Evolutionary conservation across 768 basidiomycete genomes (phyloP).

Genomic region (Boletus rubescentipes): DNA sequence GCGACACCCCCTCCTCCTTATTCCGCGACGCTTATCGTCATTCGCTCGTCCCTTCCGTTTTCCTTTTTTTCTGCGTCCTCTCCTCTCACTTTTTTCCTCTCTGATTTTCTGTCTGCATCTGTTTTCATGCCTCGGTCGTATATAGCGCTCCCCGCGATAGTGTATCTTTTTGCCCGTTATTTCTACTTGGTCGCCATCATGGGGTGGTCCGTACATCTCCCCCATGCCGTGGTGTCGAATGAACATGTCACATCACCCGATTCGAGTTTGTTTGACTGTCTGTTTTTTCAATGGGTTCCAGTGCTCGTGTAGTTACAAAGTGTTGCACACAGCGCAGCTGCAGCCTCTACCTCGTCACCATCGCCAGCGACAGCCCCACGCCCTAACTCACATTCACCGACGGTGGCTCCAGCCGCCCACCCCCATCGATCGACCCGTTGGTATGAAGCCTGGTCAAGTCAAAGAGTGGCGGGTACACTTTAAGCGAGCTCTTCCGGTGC

Average conservation of each 20-base stretch:
- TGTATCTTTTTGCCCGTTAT: conserved; percentile 19
- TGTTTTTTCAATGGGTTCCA: too few species aligned
- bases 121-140: background rate
- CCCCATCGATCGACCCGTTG: conserved; percentile 22
- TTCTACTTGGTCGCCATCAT: too few species aligned
- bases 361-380: background rate
- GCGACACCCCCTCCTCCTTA: conserved; percentile 13
- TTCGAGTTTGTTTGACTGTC: too few species aligned
- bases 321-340: too few species aligned
- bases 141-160: conserved; percentile 12
- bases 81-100: background rate
- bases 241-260: too few species aligned
- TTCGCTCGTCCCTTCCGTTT: background rate
- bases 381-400: background rate
- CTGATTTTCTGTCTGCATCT: background rate
- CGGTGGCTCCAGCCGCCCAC: conserved; percentile 18
- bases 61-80: background rate
- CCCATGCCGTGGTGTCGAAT: too few species aligned
- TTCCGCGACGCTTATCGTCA: background rate
- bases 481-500: conserved; percentile 13
- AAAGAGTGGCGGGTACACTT: conserved; percentile 22
- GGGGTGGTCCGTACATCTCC: too few species aligned
- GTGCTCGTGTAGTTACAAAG: too few species aligned
- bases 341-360: background rate
- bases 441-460: conserved; percentile 19